phyloP scores from a whole-genome alignment of 1,284 basidiomycete species.

The Malassezia slooffiae region DNA sequence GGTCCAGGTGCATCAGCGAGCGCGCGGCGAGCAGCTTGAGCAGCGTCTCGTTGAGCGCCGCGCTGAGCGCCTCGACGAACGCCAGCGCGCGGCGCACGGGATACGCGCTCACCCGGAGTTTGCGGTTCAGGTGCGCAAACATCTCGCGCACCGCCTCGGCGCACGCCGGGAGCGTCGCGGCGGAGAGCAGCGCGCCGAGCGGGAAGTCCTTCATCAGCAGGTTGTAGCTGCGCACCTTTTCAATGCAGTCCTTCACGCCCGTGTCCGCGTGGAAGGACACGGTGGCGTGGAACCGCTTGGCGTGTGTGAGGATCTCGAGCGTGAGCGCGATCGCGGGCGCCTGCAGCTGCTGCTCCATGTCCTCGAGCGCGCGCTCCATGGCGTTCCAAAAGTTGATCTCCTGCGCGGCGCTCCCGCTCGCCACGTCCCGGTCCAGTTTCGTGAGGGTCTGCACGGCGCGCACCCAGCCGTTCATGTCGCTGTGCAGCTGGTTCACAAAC shows the following conservation, averaged over 20 bases:
- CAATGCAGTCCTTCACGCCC: constrained; percentile 61
- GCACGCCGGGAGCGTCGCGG: constrained; percentile 88
- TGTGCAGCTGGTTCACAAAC: constrained; percentile 87
- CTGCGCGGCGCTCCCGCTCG: constrained; percentile 88
- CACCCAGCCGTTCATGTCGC: constrained; percentile 94
- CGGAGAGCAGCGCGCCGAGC: constrained; percentile 84
- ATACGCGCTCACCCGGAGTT: constrained; percentile 68
- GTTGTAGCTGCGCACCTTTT: constrained; percentile 58
- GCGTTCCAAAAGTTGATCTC: constrained; percentile 98
- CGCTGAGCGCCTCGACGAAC: constrained; percentile 92
- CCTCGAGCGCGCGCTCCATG: constrained; percentile 82
- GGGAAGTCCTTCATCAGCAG: constrained; percentile 98
- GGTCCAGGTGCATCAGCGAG: constrained; percentile 82
- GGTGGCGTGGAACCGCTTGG: constrained; percentile 92
- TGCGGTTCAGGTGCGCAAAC: constrained; percentile 88
- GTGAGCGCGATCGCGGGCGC: constrained; percentile 84
- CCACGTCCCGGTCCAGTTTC: constrained; percentile 78
- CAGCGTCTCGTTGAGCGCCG: constrained; percentile 89
- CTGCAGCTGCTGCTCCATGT: constrained; percentile 78
- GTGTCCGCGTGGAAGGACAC: constrained; percentile 97
- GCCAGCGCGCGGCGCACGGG: constrained; percentile 88
- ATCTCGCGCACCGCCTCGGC: constrained; percentile 76
- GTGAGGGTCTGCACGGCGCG: constrained; percentile 95
- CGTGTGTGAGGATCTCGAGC: constrained; percentile 86
- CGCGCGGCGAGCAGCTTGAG: constrained; percentile 80